Conservation (phyloP, 2,329 filamentous ascomycete species). For the Colletotrichum tropicicola region DNA sequence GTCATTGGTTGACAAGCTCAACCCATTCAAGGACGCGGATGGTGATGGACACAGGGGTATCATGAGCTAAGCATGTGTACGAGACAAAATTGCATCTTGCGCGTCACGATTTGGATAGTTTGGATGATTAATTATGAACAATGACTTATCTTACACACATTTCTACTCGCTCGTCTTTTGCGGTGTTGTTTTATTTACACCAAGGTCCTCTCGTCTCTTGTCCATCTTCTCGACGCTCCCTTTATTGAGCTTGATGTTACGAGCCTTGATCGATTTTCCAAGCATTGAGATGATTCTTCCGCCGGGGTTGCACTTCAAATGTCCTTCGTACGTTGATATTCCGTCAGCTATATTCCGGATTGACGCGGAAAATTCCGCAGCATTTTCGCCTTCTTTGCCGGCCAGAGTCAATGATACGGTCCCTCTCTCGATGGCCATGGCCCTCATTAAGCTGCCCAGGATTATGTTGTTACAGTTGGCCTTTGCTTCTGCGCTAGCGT, state of each 20-base stretch:
- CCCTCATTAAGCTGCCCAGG: not conserved
- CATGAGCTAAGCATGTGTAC: constrained; percentile 26
- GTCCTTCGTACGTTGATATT: not conserved
- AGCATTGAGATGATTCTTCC: not conserved
- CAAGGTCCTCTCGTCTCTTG: not conserved
- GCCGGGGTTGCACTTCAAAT: not conserved
- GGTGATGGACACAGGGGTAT: constrained; percentile 36
- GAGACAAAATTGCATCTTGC: not conserved
- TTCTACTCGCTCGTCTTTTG: too few relatives aligned
- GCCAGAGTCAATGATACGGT: not conserved
- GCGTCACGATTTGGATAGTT: too few relatives aligned
- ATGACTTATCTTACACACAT: too few relatives aligned
- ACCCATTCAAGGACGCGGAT: constrained; percentile 36
- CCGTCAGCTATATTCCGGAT: not conserved
- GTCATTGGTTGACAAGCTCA: constrained; percentile 34
- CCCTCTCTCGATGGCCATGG: not conserved
- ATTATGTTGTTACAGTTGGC: constrained; percentile 4
- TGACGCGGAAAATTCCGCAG: not conserved
- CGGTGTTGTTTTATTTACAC: not conserved
- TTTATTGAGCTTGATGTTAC: not conserved
- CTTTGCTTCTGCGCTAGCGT: not conserved
- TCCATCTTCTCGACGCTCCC: not conserved
- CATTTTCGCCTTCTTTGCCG: not conserved
- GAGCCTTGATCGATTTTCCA: rapidly evolving
- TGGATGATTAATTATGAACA: too few relatives aligned